Percentiles rank a stretch among this genome's conserved stretches.
phyloP scores from a whole-genome alignment of 1,139 yeast genomes.

The Blastobotrys indianensis region DNA sequence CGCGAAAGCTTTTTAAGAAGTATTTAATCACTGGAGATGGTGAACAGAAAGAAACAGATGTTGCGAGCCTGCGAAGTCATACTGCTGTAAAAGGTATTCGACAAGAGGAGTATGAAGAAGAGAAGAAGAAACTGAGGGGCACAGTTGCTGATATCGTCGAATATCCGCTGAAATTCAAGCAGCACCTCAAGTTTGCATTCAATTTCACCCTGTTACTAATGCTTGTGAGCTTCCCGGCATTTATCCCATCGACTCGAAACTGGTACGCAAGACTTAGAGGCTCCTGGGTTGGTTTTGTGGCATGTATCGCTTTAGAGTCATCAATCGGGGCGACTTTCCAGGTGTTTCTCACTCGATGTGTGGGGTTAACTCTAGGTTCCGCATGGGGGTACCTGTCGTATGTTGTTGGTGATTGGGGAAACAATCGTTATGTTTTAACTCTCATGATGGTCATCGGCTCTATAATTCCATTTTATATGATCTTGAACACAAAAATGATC shows the following conservation, averaged over 20 bases:
- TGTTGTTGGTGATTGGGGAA: slow-evolving; percentile 38
- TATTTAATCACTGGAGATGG: slow-evolving; percentile 32
- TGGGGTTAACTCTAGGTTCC: slow-evolving; percentile 44
- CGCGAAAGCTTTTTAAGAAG: slow-evolving; percentile 30
- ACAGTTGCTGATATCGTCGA: slow-evolving; percentile 21
- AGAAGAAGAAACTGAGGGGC: not conserved
- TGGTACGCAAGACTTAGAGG: slow-evolving; percentile 46
- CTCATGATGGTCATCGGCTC: slow-evolving; percentile 41
- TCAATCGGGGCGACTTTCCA: slow-evolving; percentile 47
- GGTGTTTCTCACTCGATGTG: slow-evolving; percentile 42
- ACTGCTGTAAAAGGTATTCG: not conserved
- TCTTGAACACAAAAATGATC: slow-evolving; percentile 43
- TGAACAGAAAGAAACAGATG: slow-evolving; percentile 24
- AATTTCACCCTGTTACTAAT: slow-evolving; percentile 42
- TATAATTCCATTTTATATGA: slow-evolving; percentile 41
- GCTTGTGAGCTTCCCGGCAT: slow-evolving; percentile 46
- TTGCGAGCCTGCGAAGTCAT: slow-evolving; percentile 16
- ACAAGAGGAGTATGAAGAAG: not conserved
- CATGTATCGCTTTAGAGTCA: slow-evolving; percentile 44
- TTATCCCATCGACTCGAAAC: slow-evolving; percentile 38
- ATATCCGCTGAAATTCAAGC: slow-evolving; percentile 27
- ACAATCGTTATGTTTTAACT: slow-evolving; percentile 40
- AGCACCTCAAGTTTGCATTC: slow-evolving; percentile 41
- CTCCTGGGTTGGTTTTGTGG: slow-evolving; percentile 49
- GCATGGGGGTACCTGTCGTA: slow-evolving; percentile 46